A percentile compares a stretch with the other conserved stretches of the same genome.
These are phyloP conservation scores for Thozetella sp. DNA, from an alignment of 495 filamentous ascomycete genomes.

Conservation along the genomic window DNA sequence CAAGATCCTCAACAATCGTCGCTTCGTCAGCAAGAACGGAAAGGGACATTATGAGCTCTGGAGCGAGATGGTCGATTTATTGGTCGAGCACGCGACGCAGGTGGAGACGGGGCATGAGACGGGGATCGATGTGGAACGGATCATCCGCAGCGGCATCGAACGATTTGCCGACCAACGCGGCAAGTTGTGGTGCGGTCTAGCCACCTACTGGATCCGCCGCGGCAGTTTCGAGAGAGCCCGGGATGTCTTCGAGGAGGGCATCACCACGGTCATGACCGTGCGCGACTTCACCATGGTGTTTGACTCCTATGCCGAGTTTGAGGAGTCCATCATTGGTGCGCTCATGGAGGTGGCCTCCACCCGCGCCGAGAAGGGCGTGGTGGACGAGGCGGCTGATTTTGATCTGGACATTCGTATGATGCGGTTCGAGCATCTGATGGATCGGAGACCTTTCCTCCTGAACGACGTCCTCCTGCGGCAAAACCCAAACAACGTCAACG, in stretches of 20 bases:
- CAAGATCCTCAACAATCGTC: constrained; percentile 88
- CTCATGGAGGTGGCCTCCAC: constrained; percentile 86
- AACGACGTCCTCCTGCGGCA: constrained; percentile 96
- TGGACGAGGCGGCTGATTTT: constrained; percentile 87
- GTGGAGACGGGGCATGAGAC: constrained; percentile 78
- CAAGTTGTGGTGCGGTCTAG: constrained; percentile 94
- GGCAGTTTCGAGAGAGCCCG: constrained; percentile 88
- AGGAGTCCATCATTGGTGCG: constrained; percentile 90
- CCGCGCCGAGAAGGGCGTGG: constrained; percentile 78
- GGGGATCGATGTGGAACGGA: constrained; percentile 89
- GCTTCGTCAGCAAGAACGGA: constrained; percentile 88
- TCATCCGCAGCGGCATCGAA: constrained; percentile 90
- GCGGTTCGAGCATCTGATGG: constrained; percentile 98
- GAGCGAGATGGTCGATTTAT: constrained; percentile 96
- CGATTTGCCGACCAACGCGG: constrained; percentile 94
- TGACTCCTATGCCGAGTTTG: constrained; percentile 94
- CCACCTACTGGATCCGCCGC: constrained; percentile 94
- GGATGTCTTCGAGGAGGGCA: constrained; percentile 95
- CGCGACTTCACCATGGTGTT: constrained; percentile 97
- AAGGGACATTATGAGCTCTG: constrained; percentile 97
- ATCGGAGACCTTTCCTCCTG: constrained; percentile 91
- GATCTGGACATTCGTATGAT: constrained; percentile 98
- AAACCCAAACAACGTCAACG: constrained; percentile 93
- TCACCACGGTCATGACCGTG: constrained; percentile 99
- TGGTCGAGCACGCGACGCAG: constrained; percentile 88